These are phyloP conservation scores for Mimosa pudica DNA, from an alignment of 306 rosid species.

Conservation along the genomic window DNA sequence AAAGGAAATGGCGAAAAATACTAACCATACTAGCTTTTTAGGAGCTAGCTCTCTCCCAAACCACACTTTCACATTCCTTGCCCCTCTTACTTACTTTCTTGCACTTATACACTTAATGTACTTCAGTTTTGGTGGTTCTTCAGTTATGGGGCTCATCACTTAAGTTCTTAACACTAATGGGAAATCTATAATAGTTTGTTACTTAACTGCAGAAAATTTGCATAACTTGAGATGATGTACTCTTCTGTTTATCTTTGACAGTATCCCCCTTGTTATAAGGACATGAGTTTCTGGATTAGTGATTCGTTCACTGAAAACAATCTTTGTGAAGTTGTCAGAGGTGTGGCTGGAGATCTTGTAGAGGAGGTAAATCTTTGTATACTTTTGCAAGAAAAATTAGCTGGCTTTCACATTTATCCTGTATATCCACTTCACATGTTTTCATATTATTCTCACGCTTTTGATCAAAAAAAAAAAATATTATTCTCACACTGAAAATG, in stretches of 20 bases:
- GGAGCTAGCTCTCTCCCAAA: not conserved
- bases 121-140: not conserved
- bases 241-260: conserved; percentile 42
- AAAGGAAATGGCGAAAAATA: not conserved
- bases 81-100: not conserved
- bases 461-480: too few species aligned
- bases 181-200: conserved; percentile 14
- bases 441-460: not conserved
- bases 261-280: conserved; percentile 98
- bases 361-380: conserved; percentile 77
- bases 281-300: conserved; percentile 91
- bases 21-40: not conserved
- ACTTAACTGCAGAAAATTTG: conserved; percentile 10
- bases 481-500: not conserved
- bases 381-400: not conserved
- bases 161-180: not conserved
- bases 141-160: conserved; percentile 2
- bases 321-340: conserved; percentile 96
- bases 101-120: not conserved
- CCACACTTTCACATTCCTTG: not conserved
- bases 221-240: conserved; percentile 19
- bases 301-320: conserved; percentile 92
- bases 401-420: conserved; percentile 4
- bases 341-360: conserved; percentile 89
- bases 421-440: conserved; percentile 1